Evolutionary conservation across 1,139 yeast genomes (phyloP), one percentile per base, ranked within the genome.

Genomic region (Candida tunisiensis): DNA sequence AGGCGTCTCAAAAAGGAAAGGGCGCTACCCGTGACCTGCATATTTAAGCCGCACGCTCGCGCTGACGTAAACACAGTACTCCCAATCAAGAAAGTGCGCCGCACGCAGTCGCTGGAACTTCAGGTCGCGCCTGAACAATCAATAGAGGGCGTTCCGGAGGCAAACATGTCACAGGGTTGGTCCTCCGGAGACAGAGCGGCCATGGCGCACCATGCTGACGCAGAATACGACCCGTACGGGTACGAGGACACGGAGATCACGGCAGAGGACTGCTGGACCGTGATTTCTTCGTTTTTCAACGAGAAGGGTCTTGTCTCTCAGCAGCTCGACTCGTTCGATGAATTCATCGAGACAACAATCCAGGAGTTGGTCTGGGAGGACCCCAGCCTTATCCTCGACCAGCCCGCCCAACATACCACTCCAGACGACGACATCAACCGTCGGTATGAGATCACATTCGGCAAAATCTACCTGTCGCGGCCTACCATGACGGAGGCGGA

Each of bases 401-500:
- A 88, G 55, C 93, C 96, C 9, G 98, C 98, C 17, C 98, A 91
- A 55, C 96, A 88, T 49, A 77, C 93, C 3, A 74, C 91, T 16
- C 93, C 82, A 40, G 68, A 70, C 33, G 96, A 88, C 51, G 78
- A 80, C 48, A 72, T 80, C 42, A 83, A 80, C 53, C 74, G 83
- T 54, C 71, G 95, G 39, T 91, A 82, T 49, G 96, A 85, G 55
- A 88, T 91, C 47, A 73, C 85, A 16, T 91, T 91, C 56, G 99
- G 98, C 38, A 91, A 88, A 53, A 88, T 91, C 45, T 91, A 80
- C 53, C 72, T 91, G 41, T 83, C 96, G 22, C 80, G 88, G 45
- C 98, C 99, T 23, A 82, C 94, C 28, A 93, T 88, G 69, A 91
- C 96, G 13, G 99, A 91, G 60, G 94, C 96, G 18, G 99, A 91